phyloP scores from a whole-genome alignment of 148 eudicot species.

The Rhododendron ovatum region DNA sequence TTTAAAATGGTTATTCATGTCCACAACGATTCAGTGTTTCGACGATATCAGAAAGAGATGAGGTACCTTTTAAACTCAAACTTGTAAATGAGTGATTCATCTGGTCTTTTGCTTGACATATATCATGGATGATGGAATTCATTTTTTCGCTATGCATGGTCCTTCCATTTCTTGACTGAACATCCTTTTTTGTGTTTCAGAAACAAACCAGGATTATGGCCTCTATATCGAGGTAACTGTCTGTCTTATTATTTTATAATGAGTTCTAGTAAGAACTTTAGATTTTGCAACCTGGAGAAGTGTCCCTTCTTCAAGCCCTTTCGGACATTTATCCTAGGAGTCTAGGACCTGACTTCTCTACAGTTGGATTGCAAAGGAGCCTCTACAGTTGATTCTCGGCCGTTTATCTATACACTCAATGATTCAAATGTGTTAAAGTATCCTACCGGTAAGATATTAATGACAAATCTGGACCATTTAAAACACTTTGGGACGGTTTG shows the following conservation, averaged over 20 bases:
- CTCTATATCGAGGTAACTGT: constrained; percentile 80
- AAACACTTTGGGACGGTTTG: not conserved
- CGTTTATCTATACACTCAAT: not conserved
- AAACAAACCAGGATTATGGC: constrained; percentile 82
- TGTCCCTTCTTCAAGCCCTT: not conserved
- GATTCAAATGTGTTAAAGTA: not conserved
- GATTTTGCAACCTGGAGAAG: not conserved
- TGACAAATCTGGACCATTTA: not conserved
- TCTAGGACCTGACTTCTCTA: not conserved
- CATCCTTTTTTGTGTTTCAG: constrained; percentile 38
- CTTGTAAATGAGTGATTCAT: not conserved
- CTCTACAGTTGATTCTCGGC: not conserved
- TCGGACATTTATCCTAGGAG: not conserved
- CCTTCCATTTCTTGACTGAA: constrained; percentile 12
- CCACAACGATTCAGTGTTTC: constrained; percentile 69
- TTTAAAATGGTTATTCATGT: constrained; percentile 94
- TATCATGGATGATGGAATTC: not conserved
- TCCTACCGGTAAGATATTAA: not conserved
- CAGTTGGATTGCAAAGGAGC: not conserved
- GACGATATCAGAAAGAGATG: constrained; percentile 93
- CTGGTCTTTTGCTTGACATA: not conserved
- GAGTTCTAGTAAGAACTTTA: not conserved
- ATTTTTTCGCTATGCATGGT: constrained; percentile 4
- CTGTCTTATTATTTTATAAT: not conserved
- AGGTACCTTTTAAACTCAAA: constrained; percentile 37